Base-by-base conservation (phyloP, 108 stramenopile genomes). In the Discostella pseudostelligera region DNA sequence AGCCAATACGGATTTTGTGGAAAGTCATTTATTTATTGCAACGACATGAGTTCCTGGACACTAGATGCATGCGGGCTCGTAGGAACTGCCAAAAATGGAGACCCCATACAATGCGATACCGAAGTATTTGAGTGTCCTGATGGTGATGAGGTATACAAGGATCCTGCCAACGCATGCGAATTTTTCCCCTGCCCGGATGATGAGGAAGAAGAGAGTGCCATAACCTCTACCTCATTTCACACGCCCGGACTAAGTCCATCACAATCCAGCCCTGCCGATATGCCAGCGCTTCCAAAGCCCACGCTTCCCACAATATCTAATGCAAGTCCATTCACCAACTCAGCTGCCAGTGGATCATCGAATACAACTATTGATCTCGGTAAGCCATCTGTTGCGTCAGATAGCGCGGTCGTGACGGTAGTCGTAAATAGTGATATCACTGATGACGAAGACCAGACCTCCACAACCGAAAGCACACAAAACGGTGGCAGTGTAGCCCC, bases 1-100 rank as follows among this genome's bases (percentile, higher is more conserved):
- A 66, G 64, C 43, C 58, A 78, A 61, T 78, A 64, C 45, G 76
- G 76, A 7, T 78, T 78, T 43, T 78, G 76, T 25, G 76, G 76
- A 20, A 11, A 28, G 3, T 26, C 53, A 7, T 78, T 78, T 26
- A 70, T 78, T 6, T 78, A 78, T 49, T 78, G 76, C 37, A 78
- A 78, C 39, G 35, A 49, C 16, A 17, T 70, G 39, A 70, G 69
- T 19, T 78, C 76, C 8, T 78, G 76, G 76, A 69, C 63, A 11
- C 19, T 78, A 40, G 69, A 78, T 11, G 51, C 59, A 3, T 78
- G 76, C 55, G 76, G 76, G 3, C 69, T 78, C 5, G 59, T 56
- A 32, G 76, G 76, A n/a, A 66, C n/a, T n/a, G 64, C 65, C 47
- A 13, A 39, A 37, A 60, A 57, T 26, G 69, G 76, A 10, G 65